Evolutionary conservation across 2,329 filamentous ascomycete species (phyloP), one percentile per base, ranked within the genome.

Genomic region (Epichloe sibirici): DNA sequence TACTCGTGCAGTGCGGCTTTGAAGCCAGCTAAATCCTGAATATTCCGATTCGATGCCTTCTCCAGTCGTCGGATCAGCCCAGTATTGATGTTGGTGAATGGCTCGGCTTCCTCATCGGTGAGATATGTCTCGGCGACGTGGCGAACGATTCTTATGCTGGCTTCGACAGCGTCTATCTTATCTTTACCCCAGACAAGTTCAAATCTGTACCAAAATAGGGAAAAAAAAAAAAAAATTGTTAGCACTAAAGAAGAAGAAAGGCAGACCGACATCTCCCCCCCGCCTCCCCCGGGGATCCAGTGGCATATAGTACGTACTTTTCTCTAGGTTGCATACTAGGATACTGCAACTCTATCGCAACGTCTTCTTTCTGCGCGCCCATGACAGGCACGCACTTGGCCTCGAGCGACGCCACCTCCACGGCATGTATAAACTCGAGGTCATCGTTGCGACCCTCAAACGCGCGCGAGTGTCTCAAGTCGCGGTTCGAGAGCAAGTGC

Each of bases 11-110:
- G 73, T 3, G 86, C 83, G 45, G 79, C 71, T 57, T 82, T 81
- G 69, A 95, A 96, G 17, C 86, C 83, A 9, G 74, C 69, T 11
- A 83, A 69, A 44, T 82, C 73, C 55, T 81, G 75, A 47, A 83
- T 82, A 56, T 83, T 81, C 46, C 82, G 79, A 60, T 80, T 80
- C 55, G 82, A 78, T 11, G 89, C 86, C 58, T 86, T 83, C 60
- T 88, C 85, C 60, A 97, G 75, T 54, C 84, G 81, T 53, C 90
- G 85, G 52, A 85, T 82, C 49, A 91, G 81, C 31, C 90, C 90
- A 23, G 75, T 81, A 51, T 82, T 78, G 53, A 86, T 82, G 63
- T 90, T 80, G 55, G 81, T 80, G 62, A 95, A 85, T 34, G 79
- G 74, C 56, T 78, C 73, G 44, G 81, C 78, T 58, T 90, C 76